Evolutionary conservation across 371 early-diverging fungal genomes (phyloP).

Genomic region (Sporodiniella umbellata): DNA sequence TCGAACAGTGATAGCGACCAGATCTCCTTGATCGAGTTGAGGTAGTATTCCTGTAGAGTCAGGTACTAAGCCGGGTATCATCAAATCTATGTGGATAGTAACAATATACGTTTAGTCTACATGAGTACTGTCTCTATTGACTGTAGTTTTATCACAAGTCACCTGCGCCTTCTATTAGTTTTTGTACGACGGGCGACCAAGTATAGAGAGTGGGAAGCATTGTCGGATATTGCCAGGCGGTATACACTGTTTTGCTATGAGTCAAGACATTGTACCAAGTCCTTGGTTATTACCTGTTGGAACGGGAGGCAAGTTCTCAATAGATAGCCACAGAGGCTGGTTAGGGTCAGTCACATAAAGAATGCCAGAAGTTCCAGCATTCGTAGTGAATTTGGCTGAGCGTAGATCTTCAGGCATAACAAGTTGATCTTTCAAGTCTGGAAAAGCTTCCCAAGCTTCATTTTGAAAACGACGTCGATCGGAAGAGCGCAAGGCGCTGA

Average conservation of each 20-base stretch:
- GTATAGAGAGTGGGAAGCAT: slow-evolving; percentile 63
- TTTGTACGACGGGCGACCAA: slow-evolving; percentile 56
- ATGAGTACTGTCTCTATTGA: too few species aligned
- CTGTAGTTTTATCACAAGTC: neutral
- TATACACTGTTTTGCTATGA: slow-evolving; percentile 43
- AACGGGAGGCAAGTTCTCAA: slow-evolving; percentile 31
- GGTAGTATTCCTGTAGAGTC: slow-evolving; percentile 44
- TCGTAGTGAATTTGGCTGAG: slow-evolving; percentile 60
- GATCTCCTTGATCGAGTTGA: slow-evolving; percentile 39
- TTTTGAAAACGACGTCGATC: slow-evolving; percentile 58
- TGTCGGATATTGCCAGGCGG: slow-evolving; percentile 59
- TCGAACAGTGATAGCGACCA: slow-evolving; percentile 53
- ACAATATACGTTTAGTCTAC: slow-evolving; percentile 5
- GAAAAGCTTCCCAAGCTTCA: slow-evolving; percentile 53
- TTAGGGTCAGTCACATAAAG: slow-evolving; percentile 49
- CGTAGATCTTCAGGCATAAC: slow-evolving; percentile 56
- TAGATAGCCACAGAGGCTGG: slow-evolving; percentile 61
- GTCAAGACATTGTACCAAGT: neutral
- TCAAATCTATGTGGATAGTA: slow-evolving; percentile 41
- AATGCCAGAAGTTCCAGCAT: slow-evolving; percentile 57
- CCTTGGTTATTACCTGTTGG: slow-evolving; percentile 29
- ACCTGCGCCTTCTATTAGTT: slow-evolving; percentile 66
- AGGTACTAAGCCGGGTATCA: slow-evolving; percentile 62
- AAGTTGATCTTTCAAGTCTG: slow-evolving; percentile 37
- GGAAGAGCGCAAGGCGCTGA: slow-evolving; percentile 58